Conservation (phyloP, 441 rosid genomes). For the Croton setiger region DNA sequence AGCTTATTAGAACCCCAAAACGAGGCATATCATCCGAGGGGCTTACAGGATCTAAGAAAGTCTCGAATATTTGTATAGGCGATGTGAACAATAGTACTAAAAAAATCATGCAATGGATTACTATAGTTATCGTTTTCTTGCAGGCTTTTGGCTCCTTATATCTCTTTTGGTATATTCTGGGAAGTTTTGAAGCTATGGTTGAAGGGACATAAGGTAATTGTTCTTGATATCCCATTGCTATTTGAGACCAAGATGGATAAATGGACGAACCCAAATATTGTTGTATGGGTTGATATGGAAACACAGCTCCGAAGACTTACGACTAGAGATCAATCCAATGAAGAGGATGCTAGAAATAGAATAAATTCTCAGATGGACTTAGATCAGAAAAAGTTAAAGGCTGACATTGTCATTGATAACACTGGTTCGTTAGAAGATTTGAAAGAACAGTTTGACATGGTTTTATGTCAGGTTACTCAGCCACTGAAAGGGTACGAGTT, state of each 20-base stretch:
- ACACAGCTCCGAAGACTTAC: constrained; percentile 37
- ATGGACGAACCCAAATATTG: constrained; percentile 14
- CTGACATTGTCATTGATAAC: constrained; percentile 73
- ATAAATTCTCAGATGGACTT: constrained; percentile 74
- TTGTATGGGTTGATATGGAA: constrained; percentile 20
- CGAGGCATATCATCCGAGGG: too few species aligned
- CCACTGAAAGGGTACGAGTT: constrained; percentile 71
- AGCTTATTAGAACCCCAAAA: too few species aligned
- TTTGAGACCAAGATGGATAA: constrained; percentile 22
- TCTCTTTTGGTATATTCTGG: constrained; percentile 12
- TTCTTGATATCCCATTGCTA: constrained; percentile 18
- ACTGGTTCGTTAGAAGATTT: constrained; percentile 64
- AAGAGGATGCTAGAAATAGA: constrained; percentile 62
- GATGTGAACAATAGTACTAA: too few species aligned
- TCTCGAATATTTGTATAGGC: too few species aligned
- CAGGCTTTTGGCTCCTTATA: constrained; percentile 35
- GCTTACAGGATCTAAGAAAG: too few species aligned
- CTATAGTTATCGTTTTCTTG: constrained; percentile 18
- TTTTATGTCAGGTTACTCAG: constrained; percentile 42
- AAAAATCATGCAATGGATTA: too few species aligned
- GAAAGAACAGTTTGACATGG: constrained; percentile 46
- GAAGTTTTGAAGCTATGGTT: constrained; percentile 17
- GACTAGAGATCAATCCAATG: constrained; percentile 46
- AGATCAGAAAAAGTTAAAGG: constrained; percentile 57
- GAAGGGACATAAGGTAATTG: constrained; percentile 20